These are phyloP conservation scores for Sarocladium brachiariae DNA, from an alignment of 2,329 filamentous ascomycete genomes.

Conservation along the genomic window DNA sequence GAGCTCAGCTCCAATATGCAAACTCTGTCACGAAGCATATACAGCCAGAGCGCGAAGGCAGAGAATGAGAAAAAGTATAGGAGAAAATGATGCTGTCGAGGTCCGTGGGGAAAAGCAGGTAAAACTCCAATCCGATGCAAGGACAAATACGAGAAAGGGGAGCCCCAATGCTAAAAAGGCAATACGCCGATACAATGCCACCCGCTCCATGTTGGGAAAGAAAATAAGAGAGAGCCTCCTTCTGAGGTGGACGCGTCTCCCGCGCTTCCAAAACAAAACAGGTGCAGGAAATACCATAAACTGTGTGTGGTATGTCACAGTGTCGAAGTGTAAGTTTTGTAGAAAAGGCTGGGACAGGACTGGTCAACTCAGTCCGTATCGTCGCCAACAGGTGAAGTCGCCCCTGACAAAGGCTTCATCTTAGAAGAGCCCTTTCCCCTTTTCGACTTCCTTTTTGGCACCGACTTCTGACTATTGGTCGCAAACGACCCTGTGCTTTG, in stretches of 20 bases:
- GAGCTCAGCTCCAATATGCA: constrained; percentile 5
- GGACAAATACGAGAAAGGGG: too few relatives aligned
- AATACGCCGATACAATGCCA: constrained; percentile 10
- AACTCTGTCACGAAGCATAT: too few relatives aligned
- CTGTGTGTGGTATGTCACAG: too few relatives aligned
- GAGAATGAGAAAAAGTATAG: background rate
- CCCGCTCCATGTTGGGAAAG: constrained; percentile 10
- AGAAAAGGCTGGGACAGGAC: too few relatives aligned
- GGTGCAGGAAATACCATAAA: too few relatives aligned
- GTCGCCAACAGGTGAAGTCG: constrained; percentile 31
- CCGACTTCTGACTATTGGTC: constrained; percentile 21
- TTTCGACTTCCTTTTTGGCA: constrained; percentile 20
- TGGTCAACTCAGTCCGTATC: constrained; percentile 29
- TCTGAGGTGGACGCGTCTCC: too few relatives aligned
- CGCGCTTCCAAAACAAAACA: too few relatives aligned
- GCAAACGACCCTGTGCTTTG: constrained; percentile 33
- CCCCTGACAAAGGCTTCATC: constrained; percentile 22
- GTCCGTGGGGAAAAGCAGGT: constrained; percentile 13
- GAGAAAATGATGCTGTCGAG: background rate
- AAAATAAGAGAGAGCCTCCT: too few relatives aligned
- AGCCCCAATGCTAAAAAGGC: constrained; percentile 9
- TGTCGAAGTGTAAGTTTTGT: too few relatives aligned
- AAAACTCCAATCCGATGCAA: constrained; percentile 9
- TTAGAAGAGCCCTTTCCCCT: constrained; percentile 24
- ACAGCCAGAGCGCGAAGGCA: background rate